A percentile compares a stretch with the other conserved stretches of the same genome.
Conservation (phyloP, 177 flowering plant species). For the Vitis hybrid region DNA sequence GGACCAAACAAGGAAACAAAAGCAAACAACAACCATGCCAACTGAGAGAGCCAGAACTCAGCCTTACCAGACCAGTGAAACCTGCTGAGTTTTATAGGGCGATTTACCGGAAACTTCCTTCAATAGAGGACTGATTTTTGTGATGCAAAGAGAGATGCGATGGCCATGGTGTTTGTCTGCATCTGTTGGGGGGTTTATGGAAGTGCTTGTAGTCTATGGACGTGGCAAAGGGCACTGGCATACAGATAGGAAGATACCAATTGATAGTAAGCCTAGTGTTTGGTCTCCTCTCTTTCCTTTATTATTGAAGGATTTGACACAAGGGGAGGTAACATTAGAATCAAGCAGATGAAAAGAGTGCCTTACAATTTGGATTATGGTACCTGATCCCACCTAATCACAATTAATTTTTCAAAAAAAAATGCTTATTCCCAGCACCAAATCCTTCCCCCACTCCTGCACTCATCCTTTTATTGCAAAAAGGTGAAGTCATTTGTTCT, state of each 20-base stretch:
- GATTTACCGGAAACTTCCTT: too few relatives aligned
- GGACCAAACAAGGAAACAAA: too few relatives aligned
- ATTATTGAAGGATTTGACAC: not conserved
- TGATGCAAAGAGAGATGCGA: too few relatives aligned
- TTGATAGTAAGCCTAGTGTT: not conserved
- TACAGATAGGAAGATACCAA: constrained; percentile 1
- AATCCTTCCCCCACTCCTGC: constrained; percentile 16
- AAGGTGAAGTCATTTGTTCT: constrained; percentile 1
- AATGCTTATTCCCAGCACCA: constrained; percentile 30
- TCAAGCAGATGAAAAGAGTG: constrained; percentile 9
- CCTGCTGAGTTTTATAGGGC: too few relatives aligned
- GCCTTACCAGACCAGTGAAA: too few relatives aligned
- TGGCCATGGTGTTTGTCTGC: too few relatives aligned
- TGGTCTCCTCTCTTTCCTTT: constrained; percentile 9
- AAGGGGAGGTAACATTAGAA: not conserved
- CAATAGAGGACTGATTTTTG: too few relatives aligned
- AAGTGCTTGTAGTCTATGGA: not conserved
- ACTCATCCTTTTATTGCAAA: not conserved
- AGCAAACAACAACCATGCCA: too few relatives aligned
- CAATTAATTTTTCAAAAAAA: not conserved
- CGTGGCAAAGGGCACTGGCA: not conserved
- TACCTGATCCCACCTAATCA: constrained; percentile 27
- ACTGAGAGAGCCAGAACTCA: too few relatives aligned
- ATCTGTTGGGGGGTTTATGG: too few relatives aligned
- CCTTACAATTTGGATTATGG: constrained; percentile 16